Evolutionary conservation across 441 rosid genomes (phyloP).

Genomic region (Kokia cookei): DNA sequence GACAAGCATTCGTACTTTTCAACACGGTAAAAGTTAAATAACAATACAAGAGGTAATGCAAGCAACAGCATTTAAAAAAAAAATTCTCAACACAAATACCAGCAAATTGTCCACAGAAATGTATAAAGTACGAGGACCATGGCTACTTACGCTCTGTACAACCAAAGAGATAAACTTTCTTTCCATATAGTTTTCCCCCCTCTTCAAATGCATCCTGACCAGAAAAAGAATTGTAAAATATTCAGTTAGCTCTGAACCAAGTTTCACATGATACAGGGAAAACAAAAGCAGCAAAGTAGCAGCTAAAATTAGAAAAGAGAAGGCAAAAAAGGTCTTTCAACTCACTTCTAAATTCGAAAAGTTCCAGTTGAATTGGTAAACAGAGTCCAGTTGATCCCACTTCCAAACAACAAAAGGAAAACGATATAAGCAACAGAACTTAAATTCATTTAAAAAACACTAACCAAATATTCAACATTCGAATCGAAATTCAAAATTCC

Average conservation of each 20-base stretch:
- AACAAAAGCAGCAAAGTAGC: neutral
- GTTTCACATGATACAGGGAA: neutral
- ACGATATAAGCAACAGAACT: conserved; percentile 13
- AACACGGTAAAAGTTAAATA: neutral
- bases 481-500: conserved; percentile 2
- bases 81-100: neutral
- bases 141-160: conserved; percentile 87
- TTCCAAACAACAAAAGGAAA: conserved; percentile 22
- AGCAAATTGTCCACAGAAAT: neutral
- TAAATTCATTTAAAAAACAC: neutral
- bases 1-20: neutral
- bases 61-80: neutral
- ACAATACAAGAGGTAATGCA: neutral
- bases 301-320: neutral
- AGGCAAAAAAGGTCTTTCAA: neutral
- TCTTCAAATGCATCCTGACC: conserved; percentile 86
- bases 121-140: neutral
- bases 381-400: conserved; percentile 89
- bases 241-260: neutral
- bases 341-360: conserved; percentile 90
- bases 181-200: conserved; percentile 70
- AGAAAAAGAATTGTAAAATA: conserved; percentile 7
- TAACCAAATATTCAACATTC: neutral
- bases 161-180: conserved; percentile 82
- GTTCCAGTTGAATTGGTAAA: conserved; percentile 77